phyloP scores from a whole-genome alignment of 1,284 basidiomycete genomes.

The Leccinum pachyderme region DNA sequence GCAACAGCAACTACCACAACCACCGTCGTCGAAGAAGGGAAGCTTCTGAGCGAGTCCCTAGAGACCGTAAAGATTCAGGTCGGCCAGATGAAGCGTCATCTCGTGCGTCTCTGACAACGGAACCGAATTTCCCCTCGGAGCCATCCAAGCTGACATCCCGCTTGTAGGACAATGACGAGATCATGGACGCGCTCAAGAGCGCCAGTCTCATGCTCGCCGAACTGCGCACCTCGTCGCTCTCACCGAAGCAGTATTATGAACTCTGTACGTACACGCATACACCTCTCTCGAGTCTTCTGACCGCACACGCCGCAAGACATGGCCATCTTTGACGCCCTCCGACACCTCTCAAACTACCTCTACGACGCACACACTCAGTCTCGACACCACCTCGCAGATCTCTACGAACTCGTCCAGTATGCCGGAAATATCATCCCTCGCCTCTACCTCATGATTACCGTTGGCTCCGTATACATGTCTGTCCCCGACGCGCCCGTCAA shows the following conservation, averaged over 20 bases:
- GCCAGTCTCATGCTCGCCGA: conserved; percentile 95
- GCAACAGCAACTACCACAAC: not conserved
- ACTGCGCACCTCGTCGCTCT: conserved; percentile 85
- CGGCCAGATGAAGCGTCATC: conserved; percentile 89
- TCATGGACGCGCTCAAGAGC: conserved; percentile 96
- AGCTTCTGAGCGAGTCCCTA: conserved; percentile 78
- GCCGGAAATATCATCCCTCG: conserved; percentile 93
- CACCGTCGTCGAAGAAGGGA: conserved; percentile 61
- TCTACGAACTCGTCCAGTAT: conserved; percentile 97
- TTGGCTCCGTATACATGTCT: conserved; percentile 97
- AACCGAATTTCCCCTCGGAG: not conserved
- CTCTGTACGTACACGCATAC: conserved; percentile 61
- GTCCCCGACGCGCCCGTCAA: conserved; percentile 92
- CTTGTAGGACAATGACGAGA: conserved; percentile 80
- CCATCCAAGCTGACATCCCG: not conserved
- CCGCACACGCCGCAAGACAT: conserved; percentile 60
- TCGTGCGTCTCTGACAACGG: conserved; percentile 52
- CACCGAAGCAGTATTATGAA: conserved; percentile 97
- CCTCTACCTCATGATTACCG: conserved; percentile 97
- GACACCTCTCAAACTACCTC: conserved; percentile 91
- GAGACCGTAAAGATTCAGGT: conserved; percentile 91
- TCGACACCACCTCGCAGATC: conserved; percentile 90
- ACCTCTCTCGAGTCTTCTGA: conserved; percentile 1
- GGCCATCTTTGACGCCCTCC: conserved; percentile 92
- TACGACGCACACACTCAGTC: conserved; percentile 89